Evolutionary conservation across 2,329 filamentous ascomycete genomes (phyloP), one percentile per base, ranked within the genome.

Genomic region (Metarhizium album): DNA sequence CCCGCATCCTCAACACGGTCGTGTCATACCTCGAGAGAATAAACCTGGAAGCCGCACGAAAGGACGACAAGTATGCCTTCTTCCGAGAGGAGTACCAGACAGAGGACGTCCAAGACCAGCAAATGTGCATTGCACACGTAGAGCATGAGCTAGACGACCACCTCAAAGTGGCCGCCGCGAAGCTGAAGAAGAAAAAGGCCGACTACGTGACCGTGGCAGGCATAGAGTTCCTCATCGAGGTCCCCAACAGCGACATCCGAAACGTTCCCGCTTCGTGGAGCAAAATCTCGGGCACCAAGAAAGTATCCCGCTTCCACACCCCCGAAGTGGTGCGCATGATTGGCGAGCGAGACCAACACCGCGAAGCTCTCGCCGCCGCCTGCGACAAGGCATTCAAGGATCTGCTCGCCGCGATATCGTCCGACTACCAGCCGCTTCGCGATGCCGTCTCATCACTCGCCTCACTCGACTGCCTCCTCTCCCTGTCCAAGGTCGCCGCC

Each of bases 251-350:
- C 1, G 80, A 88, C 49, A 76, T 96, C 53, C 93, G 90, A 64
- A 82, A 84, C 52, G 89, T 98, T 0, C 93, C 93, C 1, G 91
- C 93, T 3, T 94, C 88, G 0, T 98, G 93, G 93, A 76, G 80
- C 56, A 97, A 98, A 68, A 87, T 97, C 60, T 94, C 86, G 52
- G 90, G 91, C 47, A 98, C 93, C 6, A 97, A 97, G 67, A 89
- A 88, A 60, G 72, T 90, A 4, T 90, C 89, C 0, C 84, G 93
- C 52, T 98, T 97, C 67, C 93, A 98, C 68, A 93, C 93, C 0
- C 93, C 93, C 4, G 86, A 95, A 59, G 88, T 96, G 23, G 77
- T 95, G 46, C 81, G 82, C 54, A 76, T 95, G 59, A 79, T 95
- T 18, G 82, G 83, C 42, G 90, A 96, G 68, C 82, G 93, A 42